Percentiles rank a stretch among this genome's conserved stretches.
Conservation (phyloP, 2,329 filamentous ascomycete species). For the Lasiodiplodia theobromae region DNA sequence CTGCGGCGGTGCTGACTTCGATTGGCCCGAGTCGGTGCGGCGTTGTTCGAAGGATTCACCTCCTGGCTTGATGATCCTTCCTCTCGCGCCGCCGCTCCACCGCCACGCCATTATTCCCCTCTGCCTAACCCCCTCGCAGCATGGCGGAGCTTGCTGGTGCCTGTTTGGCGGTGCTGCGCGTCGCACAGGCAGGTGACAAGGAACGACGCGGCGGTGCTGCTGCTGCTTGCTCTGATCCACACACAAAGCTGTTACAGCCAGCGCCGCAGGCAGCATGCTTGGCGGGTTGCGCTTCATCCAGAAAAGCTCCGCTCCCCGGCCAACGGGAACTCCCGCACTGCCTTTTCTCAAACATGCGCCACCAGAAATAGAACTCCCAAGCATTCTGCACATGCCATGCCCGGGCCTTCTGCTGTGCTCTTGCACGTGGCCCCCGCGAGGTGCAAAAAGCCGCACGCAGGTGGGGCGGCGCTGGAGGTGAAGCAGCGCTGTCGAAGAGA, state of each 20-base stretch:
- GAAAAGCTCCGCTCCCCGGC: constrained; percentile 10
- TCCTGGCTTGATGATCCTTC: constrained; percentile 27
- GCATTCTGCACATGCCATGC: not conserved
- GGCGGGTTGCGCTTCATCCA: not conserved
- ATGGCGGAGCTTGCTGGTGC: constrained; percentile 7
- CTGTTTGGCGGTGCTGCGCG: not conserved
- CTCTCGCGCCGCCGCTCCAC: not conserved
- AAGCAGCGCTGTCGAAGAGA: not conserved
- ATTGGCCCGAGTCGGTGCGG: constrained; percentile 23
- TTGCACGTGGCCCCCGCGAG: not conserved
- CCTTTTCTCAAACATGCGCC: not conserved
- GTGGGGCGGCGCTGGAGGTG: not conserved
- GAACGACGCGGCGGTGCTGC: not conserved
- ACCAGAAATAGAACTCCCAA: constrained; percentile 14
- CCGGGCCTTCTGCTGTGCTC: not conserved
- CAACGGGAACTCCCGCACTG: constrained; percentile 21
- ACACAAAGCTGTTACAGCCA: not conserved
- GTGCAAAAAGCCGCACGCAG: too few species aligned
- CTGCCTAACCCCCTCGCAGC: not conserved
- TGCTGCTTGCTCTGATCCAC: not conserved
- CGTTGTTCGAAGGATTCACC: constrained; percentile 25
- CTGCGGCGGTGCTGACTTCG: constrained; percentile 9
- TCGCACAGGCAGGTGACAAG: not conserved
- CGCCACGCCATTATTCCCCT: constrained; percentile 1
- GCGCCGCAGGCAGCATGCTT: not conserved